Percentiles rank a stretch among this genome's conserved stretches.
These are phyloP conservation scores for Dimargaris xerosporica DNA, from an alignment of 192 early-diverging fungal species.

Conservation along the genomic window DNA sequence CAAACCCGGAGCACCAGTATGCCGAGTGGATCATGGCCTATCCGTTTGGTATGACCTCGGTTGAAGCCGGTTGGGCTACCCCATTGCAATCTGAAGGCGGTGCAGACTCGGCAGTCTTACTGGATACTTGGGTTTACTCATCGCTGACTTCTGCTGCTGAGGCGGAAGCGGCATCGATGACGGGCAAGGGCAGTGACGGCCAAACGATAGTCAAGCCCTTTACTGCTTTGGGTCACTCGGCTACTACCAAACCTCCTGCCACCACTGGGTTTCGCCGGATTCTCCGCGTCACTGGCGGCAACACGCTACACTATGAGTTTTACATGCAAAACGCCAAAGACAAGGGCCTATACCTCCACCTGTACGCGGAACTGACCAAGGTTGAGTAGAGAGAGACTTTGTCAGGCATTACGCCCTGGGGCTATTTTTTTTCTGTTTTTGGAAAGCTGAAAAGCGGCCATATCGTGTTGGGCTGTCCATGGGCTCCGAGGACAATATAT, in stretches of 20 bases:
- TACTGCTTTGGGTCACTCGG: not conserved
- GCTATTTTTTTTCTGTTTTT: too few species aligned
- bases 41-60: constrained; percentile 10
- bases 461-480: too few species aligned
- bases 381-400: not conserved
- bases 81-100: constrained; percentile 1
- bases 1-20: constrained; percentile 2
- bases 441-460: too few species aligned
- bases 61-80: constrained; percentile 5
- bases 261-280: constrained; percentile 9
- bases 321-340: constrained; percentile 2
- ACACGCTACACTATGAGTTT: constrained; percentile 10
- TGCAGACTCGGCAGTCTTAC: not conserved
- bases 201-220: not conserved
- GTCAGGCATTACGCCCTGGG: too few species aligned
- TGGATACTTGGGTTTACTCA: constrained; percentile 8
- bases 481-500: too few species aligned
- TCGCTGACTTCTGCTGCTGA: not conserved
- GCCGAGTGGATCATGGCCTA: constrained; percentile 8
- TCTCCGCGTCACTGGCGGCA: not conserved
- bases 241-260: not conserved
- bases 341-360: not conserved
- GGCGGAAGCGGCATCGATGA: not conserved
- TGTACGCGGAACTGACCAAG: not conserved
- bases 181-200: not conserved